These are phyloP conservation scores for Ophiocordyceps camponoti-floridani DNA, from an alignment of 2,329 filamentous ascomycete species.

Conservation along the genomic window DNA sequence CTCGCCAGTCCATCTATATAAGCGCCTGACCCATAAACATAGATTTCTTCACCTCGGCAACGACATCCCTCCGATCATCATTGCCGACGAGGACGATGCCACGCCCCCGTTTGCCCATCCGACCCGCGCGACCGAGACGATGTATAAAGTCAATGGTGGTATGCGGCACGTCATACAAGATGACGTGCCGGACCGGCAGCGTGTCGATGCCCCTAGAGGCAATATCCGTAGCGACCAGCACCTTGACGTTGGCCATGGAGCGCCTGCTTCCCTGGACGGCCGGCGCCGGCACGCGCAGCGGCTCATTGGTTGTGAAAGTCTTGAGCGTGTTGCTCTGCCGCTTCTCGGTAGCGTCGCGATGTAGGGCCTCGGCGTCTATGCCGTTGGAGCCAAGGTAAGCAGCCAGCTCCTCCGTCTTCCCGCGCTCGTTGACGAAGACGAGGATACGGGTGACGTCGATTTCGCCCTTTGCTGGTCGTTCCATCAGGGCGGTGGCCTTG, in stretches of 20 bases:
- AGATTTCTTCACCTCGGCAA: constrained; percentile 77
- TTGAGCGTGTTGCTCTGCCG: constrained; percentile 62
- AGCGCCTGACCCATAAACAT: constrained; percentile 71
- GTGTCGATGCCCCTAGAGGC: constrained; percentile 91
- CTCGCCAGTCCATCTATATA: constrained; percentile 19
- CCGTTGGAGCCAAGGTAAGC: constrained; percentile 68
- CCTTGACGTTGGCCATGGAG: constrained; percentile 59
- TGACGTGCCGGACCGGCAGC: constrained; percentile 72
- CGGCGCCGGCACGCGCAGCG: constrained; percentile 16
- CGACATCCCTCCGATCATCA: constrained; percentile 75
- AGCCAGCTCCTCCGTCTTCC: constrained; percentile 67
- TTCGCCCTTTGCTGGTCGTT: constrained; percentile 33
- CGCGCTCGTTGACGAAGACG: constrained; percentile 93
- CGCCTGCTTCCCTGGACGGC: constrained; percentile 17
- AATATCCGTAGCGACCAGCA: constrained; percentile 86
- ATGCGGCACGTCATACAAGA: constrained; percentile 94
- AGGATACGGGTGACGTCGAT: constrained; percentile 68
- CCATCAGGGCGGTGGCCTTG: constrained; percentile 46
- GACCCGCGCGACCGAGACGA: constrained; percentile 73
- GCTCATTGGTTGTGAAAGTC: constrained; percentile 45
- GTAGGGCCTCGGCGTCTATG: constrained; percentile 72
- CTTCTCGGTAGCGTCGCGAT: constrained; percentile 64
- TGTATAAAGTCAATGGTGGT: constrained; percentile 98
- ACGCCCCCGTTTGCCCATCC: constrained; percentile 79
- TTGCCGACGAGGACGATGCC: constrained; percentile 84